Percentiles rank a stretch among this genome's conserved stretches.
phyloP scores from a whole-genome alignment of 345 rosid genomes.

The Syzygium oleosum region DNA sequence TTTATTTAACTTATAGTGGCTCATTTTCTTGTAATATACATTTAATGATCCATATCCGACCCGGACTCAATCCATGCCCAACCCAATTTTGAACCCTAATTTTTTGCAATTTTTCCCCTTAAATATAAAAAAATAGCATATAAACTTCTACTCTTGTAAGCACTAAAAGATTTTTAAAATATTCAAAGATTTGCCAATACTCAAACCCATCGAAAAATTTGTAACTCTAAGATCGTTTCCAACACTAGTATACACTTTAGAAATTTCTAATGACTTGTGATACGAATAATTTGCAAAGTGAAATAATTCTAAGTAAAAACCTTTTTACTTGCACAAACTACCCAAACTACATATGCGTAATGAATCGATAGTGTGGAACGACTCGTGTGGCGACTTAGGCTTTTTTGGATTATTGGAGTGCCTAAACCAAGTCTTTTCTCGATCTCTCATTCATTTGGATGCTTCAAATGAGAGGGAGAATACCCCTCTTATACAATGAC shows the following conservation, averaged over 20 bases:
- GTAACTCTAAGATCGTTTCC: background rate
- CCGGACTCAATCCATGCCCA: too few species aligned
- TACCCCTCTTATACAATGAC: too few species aligned
- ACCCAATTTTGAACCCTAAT: background rate
- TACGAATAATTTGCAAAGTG: background rate
- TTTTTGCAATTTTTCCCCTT: background rate
- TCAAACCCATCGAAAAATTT: background rate
- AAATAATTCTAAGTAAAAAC: background rate
- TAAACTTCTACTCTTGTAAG: background rate
- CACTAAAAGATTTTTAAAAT: background rate
- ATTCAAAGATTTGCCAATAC: background rate
- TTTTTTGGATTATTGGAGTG: too few species aligned
- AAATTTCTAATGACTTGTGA: background rate
- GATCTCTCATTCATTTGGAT: too few species aligned
- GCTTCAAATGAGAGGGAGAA: too few species aligned
- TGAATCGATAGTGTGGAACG: too few species aligned
- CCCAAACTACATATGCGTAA: too few species aligned
- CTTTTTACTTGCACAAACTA: background rate
- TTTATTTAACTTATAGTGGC: too few species aligned
- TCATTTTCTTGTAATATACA: too few species aligned
- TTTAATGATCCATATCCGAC: too few species aligned
- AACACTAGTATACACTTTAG: background rate
- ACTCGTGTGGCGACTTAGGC: too few species aligned
- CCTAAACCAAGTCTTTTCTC: too few species aligned
- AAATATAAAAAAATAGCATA: background rate